phyloP scores from a whole-genome alignment of 2,329 filamentous ascomycete genomes.

The Teratosphaeria gauchensis region DNA sequence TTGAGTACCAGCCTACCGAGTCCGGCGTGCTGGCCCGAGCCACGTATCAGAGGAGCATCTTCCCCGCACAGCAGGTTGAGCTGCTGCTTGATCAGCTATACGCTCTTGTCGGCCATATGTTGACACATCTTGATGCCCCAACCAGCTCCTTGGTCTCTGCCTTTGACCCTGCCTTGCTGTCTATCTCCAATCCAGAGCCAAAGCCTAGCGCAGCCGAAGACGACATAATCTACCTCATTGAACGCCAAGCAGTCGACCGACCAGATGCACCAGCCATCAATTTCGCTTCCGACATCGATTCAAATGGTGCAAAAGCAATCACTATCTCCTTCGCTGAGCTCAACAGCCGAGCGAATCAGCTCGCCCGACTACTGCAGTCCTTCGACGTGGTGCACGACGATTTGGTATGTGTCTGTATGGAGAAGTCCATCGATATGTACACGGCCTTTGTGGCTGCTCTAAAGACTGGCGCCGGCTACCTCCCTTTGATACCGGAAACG shows the following conservation, averaged over 20 bases:
- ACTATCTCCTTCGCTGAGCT: constrained; percentile 55
- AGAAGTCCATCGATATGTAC: constrained; percentile 67
- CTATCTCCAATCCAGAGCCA: constrained; percentile 34
- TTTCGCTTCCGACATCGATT: constrained; percentile 46
- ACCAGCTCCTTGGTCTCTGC: constrained; percentile 24
- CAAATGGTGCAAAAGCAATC: constrained; percentile 27
- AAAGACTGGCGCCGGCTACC: constrained; percentile 67
- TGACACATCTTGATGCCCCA: constrained; percentile 26
- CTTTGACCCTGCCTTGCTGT: constrained; percentile 23
- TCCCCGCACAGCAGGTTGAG: constrained; percentile 48
- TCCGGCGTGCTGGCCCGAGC: constrained; percentile 41
- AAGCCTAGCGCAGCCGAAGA: constrained; percentile 12
- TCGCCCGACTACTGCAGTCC: constrained; percentile 49
- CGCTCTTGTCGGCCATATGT: constrained; percentile 37
- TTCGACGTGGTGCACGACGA: constrained; percentile 42
- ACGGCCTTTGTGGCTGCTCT: constrained; percentile 62
- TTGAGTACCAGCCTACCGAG: constrained; percentile 62
- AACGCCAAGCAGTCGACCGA: constrained; percentile 38
- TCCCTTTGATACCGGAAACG: constrained; percentile 68
- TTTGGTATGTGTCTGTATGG: constrained; percentile 64
- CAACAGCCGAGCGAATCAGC: constrained; percentile 52
- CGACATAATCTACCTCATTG: constrained; percentile 40
- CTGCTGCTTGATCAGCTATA: constrained; percentile 55
- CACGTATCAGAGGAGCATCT: constrained; percentile 44
- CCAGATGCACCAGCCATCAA: constrained; percentile 53